These are phyloP conservation scores for Amanita inopinata DNA, from an alignment of 768 basidiomycete species.

Conservation along the genomic window DNA sequence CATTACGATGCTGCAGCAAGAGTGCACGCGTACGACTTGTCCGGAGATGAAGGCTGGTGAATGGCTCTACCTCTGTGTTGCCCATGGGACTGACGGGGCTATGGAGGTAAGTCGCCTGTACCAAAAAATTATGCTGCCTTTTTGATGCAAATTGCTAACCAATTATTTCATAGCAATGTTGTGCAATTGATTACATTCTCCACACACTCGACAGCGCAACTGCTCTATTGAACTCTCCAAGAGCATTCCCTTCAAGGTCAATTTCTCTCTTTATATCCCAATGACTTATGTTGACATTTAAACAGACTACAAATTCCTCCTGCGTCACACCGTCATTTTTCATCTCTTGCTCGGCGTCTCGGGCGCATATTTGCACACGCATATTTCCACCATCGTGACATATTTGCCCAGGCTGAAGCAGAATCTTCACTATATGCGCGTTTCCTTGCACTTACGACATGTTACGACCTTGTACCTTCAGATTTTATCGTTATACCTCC, in stretches of 20 bases:
- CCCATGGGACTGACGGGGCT: conserved; percentile 80
- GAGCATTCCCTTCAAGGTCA: conserved; percentile 87
- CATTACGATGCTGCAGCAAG: conserved; percentile 76
- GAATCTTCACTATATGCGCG: conserved; percentile 87
- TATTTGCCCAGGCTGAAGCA: conserved; percentile 82
- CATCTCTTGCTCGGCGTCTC: conserved; percentile 81
- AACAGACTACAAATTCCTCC: conserved; percentile 70
- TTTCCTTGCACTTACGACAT: conserved; percentile 74
- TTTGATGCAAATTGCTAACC: neutral
- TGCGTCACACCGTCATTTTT: conserved; percentile 80
- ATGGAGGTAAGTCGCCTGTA: conserved; percentile 55
- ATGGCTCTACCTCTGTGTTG: conserved; percentile 95
- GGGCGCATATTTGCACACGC: conserved; percentile 96
- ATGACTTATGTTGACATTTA: neutral
- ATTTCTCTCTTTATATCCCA: conserved; percentile 10
- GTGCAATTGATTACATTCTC: conserved; percentile 92
- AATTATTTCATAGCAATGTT: conserved; percentile 60
- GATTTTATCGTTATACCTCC: conserved; percentile 80
- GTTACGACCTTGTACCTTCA: conserved; percentile 71
- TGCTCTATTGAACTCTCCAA: conserved; percentile 80
- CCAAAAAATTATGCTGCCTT: neutral
- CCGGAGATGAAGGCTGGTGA: conserved; percentile 99
- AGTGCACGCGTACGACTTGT: conserved; percentile 80
- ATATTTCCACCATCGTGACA: conserved; percentile 90
- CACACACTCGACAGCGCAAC: conserved; percentile 93